Base-by-base conservation (phyloP, 2,329 filamentous ascomycete genomes). In the Aspergillus transmontanensis region DNA sequence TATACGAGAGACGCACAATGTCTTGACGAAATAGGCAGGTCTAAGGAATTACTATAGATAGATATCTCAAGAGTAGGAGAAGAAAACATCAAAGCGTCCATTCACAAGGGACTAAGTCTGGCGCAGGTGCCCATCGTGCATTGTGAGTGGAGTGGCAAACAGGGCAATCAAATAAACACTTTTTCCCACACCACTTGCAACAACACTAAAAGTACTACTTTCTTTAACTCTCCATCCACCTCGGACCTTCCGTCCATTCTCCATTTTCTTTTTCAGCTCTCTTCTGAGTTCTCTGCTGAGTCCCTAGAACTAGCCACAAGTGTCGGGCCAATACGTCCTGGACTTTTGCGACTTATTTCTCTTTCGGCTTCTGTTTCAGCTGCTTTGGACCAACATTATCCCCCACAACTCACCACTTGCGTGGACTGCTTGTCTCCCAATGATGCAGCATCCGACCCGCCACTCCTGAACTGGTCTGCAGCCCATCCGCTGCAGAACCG, bases 361-460 rank as follows among this genome's bases (percentile, higher is more conserved):
- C 21, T 59, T 16, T 54, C 21, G 30, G 26, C 58, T 21, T 59
- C 57, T 59, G 36, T 57, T 60, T 67, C 64, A 67, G 65, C 65
- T 66, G 65, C 45, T 55, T 58, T 58, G 34, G 55, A 39, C 50
- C 50, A 28, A 39, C 41, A 46, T 51, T 51, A n/a, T 41, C 50
- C 60, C 57, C 62, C 63, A 60, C 59, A 36, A 57, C 57, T 59
- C 60, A 61, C 60, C 58, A 48, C 64, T 64, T 62, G 64, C 59
- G 56, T 65, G 55, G 58, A 43, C 61, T 64, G 57, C 34, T 68
- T 69, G 69, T 68, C 63, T 65, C 65, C 69, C 63, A 59, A 57
- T 64, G 64, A 70, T 70, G 72, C 69, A 72, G 69, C 70, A 73
- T 69, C 57, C 66, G 70, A 69, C 69, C 68, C 72, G 67, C 72